Conservation (phyloP, 805 yeast species). For the Suhomyces pyralidae region DNA sequence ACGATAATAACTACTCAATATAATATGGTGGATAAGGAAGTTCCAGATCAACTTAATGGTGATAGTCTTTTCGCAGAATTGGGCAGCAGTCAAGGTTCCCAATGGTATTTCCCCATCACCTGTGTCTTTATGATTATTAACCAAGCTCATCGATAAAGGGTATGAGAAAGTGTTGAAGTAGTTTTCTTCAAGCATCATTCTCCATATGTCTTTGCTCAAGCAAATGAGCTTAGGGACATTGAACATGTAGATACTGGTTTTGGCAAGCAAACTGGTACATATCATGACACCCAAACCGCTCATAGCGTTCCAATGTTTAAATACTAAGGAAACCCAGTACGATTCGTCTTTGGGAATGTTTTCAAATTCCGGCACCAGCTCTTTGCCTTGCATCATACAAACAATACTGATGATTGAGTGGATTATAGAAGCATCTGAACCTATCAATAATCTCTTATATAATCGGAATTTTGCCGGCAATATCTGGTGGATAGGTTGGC, state of each 20-base stretch:
- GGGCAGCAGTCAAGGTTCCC: constrained; percentile 11
- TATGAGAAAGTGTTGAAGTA: constrained; percentile 16
- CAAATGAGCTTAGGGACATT: constrained; percentile 10
- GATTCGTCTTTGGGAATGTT: constrained; percentile 11
- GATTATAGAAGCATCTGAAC: constrained; percentile 19
- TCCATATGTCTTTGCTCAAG: constrained; percentile 10
- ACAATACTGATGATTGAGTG: constrained; percentile 26
- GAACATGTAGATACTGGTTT: constrained; percentile 10
- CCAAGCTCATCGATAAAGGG: constrained; percentile 4
- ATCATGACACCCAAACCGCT: constrained; percentile 26
- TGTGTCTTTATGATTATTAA: not conserved
- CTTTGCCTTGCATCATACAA: constrained; percentile 11
- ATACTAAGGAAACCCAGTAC: constrained; percentile 20
- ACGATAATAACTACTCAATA: constrained; percentile 14
- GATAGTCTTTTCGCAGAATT: constrained; percentile 21
- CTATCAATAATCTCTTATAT: constrained; percentile 18
- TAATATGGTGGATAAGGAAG: constrained; percentile 14
- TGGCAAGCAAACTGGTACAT: constrained; percentile 17
- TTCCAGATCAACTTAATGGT: constrained; percentile 23
- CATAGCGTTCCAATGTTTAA: constrained; percentile 23
- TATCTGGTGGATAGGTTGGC: constrained; percentile 20
- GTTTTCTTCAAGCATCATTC: constrained; percentile 16
- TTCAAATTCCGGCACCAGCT: constrained; percentile 3
- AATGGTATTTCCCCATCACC: not conserved
- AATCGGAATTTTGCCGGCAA: constrained; percentile 19